A percentile compares a stretch with the other conserved stretches of the same genome.
Evolutionary conservation across 192 early-diverging fungal genomes (phyloP).

Genomic region (Coemansia erecta): DNA sequence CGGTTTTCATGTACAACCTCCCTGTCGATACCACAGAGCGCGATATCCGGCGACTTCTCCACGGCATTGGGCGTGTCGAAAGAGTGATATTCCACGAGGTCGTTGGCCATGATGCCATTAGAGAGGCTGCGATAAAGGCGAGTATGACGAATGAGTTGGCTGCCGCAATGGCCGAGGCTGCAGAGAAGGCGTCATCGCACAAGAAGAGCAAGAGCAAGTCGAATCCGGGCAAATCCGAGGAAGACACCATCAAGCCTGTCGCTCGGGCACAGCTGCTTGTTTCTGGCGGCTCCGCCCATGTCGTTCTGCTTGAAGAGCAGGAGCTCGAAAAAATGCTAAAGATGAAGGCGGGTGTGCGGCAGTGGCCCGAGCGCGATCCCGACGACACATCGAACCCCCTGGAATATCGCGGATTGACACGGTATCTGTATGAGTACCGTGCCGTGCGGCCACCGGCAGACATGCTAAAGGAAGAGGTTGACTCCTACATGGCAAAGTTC

Average conservation of each 20-base stretch:
- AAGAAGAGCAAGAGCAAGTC: conserved; percentile 24
- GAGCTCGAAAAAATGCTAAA: conserved; percentile 61
- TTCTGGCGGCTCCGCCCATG: conserved; percentile 62
- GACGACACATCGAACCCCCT: conserved; percentile 37
- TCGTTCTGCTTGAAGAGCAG: conserved; percentile 68
- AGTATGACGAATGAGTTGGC: conserved; percentile 43
- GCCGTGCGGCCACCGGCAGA: conserved; percentile 40
- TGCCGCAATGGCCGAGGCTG: conserved; percentile 30
- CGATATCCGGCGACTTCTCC: conserved; percentile 63
- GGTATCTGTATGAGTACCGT: conserved; percentile 42
- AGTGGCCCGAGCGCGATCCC: conserved; percentile 44
- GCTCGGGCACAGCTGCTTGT: conserved; percentile 45
- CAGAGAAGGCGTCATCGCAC: conserved; percentile 10
- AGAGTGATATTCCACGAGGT: conserved; percentile 57
- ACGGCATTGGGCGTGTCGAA: conserved; percentile 55
- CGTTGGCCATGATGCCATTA: conserved; percentile 35
- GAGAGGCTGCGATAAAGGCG: conserved; percentile 14
- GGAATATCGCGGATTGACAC: conserved; percentile 35
- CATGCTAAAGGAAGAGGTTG: conserved; percentile 62
- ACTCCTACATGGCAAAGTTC: conserved; percentile 74
- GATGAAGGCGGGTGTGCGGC: conserved; percentile 56
- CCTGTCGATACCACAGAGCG: conserved; percentile 67
- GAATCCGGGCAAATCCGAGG: conserved; percentile 20
- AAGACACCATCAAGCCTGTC: conserved; percentile 24
- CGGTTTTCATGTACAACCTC: conserved; percentile 68